Conservation (phyloP, 179 eudicot genomes). For the Gypsophila paniculata region DNA sequence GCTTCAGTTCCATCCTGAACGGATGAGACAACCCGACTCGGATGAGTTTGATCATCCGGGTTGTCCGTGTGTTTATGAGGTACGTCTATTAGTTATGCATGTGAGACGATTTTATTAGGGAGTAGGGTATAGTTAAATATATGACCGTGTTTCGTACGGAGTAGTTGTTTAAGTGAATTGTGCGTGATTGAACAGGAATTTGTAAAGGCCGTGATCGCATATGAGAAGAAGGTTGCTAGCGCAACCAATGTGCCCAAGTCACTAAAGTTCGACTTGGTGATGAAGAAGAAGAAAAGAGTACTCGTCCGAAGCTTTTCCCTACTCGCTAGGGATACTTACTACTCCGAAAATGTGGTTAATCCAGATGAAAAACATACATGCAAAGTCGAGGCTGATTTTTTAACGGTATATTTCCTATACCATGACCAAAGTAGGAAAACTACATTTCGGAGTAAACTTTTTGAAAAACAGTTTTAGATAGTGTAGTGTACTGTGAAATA, state of each 20-base stretch:
- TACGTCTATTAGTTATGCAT: slow-evolving; percentile 1
- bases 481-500: too few relatives aligned
- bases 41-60: slow-evolving; percentile 81
- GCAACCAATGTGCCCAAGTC: slow-evolving; percentile 33
- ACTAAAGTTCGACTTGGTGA: slow-evolving; percentile 42
- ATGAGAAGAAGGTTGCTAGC: slow-evolving; percentile 51
- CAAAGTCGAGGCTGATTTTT: slow-evolving; percentile 60
- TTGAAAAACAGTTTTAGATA: too few relatives aligned
- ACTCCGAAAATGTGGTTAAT: slow-evolving; percentile 25
- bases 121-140: too few relatives aligned
- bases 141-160: too few relatives aligned
- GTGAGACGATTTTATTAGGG: too few relatives aligned
- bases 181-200: slow-evolving; percentile 51
- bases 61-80: slow-evolving; percentile 76
- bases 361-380: slow-evolving; percentile 44
- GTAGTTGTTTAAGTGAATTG: neutral
- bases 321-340: slow-evolving; percentile 56
- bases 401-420: slow-evolving; percentile 22
- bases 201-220: slow-evolving; percentile 70
- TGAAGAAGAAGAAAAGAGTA: slow-evolving; percentile 59
- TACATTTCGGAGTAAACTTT: too few relatives aligned
- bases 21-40: slow-evolving; percentile 53
- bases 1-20: slow-evolving; percentile 88
- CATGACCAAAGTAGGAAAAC: too few relatives aligned
- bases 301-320: slow-evolving; percentile 58